These are phyloP conservation scores for Trebouxiophyceae sp. DNA, from an alignment of 163 green algal genomes.

Conservation along the genomic window DNA sequence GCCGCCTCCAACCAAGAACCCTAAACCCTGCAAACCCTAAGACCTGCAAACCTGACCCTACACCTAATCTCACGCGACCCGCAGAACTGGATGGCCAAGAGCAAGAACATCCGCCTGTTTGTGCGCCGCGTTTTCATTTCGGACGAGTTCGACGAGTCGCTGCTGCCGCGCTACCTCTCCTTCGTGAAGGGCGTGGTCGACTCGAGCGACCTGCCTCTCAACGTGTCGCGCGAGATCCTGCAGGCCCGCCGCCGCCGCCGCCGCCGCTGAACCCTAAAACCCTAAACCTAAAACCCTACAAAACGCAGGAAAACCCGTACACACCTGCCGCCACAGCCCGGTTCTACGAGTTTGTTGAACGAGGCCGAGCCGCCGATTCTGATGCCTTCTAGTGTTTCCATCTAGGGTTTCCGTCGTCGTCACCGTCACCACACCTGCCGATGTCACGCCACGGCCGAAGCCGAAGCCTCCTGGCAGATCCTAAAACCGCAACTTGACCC, in stretches of 20 bases:
- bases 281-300: not conserved
- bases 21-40: too few relatives aligned
- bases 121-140: slow-evolving; percentile 98
- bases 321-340: too few relatives aligned
- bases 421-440: too few relatives aligned
- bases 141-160: slow-evolving; percentile 91
- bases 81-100: slow-evolving; percentile 42
- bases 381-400: too few relatives aligned
- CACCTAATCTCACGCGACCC: too few relatives aligned
- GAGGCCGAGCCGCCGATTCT: not conserved
- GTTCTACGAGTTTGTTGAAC: too few relatives aligned
- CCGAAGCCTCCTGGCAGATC: too few relatives aligned
- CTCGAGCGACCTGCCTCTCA: slow-evolving; percentile 93
- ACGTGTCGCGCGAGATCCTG: slow-evolving; percentile 93
- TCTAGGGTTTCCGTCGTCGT: too few relatives aligned
- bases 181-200: slow-evolving; percentile 96
- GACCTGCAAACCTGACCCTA: too few relatives aligned
- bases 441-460: too few relatives aligned
- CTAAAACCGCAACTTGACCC: too few relatives aligned
- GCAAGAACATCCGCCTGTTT: slow-evolving; percentile 83
- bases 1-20: too few relatives aligned
- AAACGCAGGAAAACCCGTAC: not conserved
- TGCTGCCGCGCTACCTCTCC: slow-evolving; percentile 85
- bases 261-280: not conserved
- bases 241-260: slow-evolving; percentile 49